Conservation (phyloP, 148 eudicot species). For the Limonium bicolor region DNA sequence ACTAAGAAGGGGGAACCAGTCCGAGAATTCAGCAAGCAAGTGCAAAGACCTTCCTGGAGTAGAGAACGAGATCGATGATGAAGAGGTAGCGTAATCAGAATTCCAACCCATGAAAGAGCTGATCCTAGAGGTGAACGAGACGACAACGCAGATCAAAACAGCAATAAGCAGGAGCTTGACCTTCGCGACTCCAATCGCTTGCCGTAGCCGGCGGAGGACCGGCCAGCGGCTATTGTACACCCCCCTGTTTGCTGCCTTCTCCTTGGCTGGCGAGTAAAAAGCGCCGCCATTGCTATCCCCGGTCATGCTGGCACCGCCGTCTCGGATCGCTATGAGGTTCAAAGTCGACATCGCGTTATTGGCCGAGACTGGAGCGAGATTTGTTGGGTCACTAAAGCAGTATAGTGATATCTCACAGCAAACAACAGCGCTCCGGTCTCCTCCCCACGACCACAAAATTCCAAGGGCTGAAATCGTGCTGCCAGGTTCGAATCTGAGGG, state of each 20-base stretch:
- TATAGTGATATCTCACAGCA: too few relatives aligned
- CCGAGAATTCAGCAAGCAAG: too few relatives aligned
- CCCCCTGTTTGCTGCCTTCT: slow-evolving; percentile 45
- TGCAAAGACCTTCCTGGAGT: slow-evolving; percentile 8
- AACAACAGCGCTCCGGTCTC: too few relatives aligned
- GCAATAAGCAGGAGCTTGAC: slow-evolving; percentile 20
- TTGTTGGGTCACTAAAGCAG: too few relatives aligned
- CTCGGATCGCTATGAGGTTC: slow-evolving; percentile 36
- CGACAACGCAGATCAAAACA: slow-evolving; percentile 9
- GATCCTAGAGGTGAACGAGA: slow-evolving; percentile 19
- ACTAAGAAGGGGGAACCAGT: too few relatives aligned
- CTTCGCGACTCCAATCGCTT: slow-evolving; percentile 14
- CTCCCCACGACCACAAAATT: too few relatives aligned
- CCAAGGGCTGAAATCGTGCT: too few relatives aligned
- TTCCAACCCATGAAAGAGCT: slow-evolving; percentile 30
- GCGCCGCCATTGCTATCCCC: slow-evolving; percentile 20
- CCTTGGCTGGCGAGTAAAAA: slow-evolving; percentile 54
- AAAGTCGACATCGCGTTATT: slow-evolving; percentile 42
- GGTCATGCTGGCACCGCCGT: slow-evolving; percentile 13
- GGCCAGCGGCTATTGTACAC: slow-evolving; percentile 20
- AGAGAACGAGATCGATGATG: slow-evolving; percentile 24
- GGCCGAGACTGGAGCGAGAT: too few relatives aligned
- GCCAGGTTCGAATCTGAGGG: too few relatives aligned
- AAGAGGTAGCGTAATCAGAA: slow-evolving; percentile 23
- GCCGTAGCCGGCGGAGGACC: slow-evolving; percentile 29